Evolutionary conservation across 1,139 yeast species (phyloP), one percentile per base, ranked within the genome.

Genomic region (Petasospora fabianii): DNA sequence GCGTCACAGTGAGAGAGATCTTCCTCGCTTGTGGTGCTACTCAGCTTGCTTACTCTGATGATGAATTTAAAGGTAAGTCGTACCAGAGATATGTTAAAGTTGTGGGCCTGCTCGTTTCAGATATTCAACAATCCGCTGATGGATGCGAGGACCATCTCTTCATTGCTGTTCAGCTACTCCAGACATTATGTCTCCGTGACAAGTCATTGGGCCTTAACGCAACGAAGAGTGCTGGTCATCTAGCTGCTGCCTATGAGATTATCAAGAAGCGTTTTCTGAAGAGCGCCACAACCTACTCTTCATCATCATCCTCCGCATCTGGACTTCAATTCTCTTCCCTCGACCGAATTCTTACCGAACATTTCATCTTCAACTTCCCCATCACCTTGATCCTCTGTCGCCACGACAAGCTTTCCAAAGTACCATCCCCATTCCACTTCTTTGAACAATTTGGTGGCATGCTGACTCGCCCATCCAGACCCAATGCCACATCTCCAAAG

Each of bases 21-120:
- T 58, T 53, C 36, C 41, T 59, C 11, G 59, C 60, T 2, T 59
- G 63, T 45, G 64, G 64, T 15, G 61, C 64, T 1, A 51, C 62
- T 0, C 47, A 51, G 13, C 32, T 58, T 16, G 55, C 59, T 2
- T 58, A 44, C 32, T 24, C 41, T 6, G 45, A 49, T 11, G 54
- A 50, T 30, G 34, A 38, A 19, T 53, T 36, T 26, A 36, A 41
- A 6, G 28, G 32, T 5, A 42, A 53, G 20, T 61, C 63, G 1
- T 52, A 51, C 33, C 39, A 40, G 6, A 51, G 59, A 39, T 59
- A 60, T 36, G 49, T 54, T 14, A 45, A 46, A 10, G 51, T 53
- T 5, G 51, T 60, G 5, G 43, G 46, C 7, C 21, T 47, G 20
- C 27, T 54, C 17, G 44, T 53, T 5, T 22, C 37, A 2, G 54